Evolutionary conservation across 208 protist species (phyloP), one percentile per base, ranked within the genome.

Genomic region (Leishmania gerbilli): DNA sequence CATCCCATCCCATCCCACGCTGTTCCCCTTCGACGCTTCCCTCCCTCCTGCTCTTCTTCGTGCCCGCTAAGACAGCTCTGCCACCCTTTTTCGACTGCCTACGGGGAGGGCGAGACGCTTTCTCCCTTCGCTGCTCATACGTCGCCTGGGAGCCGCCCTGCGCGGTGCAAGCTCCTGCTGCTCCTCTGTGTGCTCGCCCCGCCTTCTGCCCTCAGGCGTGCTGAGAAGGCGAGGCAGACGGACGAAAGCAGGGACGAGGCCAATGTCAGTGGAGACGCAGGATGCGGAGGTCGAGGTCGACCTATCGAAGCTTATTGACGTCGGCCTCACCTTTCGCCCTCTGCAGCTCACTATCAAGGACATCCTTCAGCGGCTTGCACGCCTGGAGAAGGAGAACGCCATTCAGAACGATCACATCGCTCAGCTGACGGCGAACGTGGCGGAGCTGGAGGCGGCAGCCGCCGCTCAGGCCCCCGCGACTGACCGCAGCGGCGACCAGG

Each of bases 271-370:
- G 40, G 72, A 79, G 24, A 80, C 72, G 17, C 65, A 72, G 19
- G 79, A 84, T 58, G 69, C 81, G 15, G 81, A 62, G 17, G 79
- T 82, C 17, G 90, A 95, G 81, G 79, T 94, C 9, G 92, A 97
- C 83, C 85, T 97, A 34, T 93, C 88, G 58, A 90, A 96, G 85
- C 90, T 97, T 45, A 96, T 97, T 71, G 85, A 86, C 78, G 85
- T 93, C 79, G 89, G 79, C 72, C 79, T 97, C 69, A 90, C 85
- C 49, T 97, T 97, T 77, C 65, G 87, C 68, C 92, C 92, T 0
- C 86, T 97, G 31, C 91, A 96, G 80, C 76, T 97, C 24, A 92
- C 91, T 27, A 74, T 97, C 55, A 83, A 92, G 31, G 79, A 85
- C 49, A 90, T 97, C 55, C 65, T 95, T 1, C 87, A 87, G 60